A percentile compares a stretch with the other conserved stretches of the same genome.
These are phyloP conservation scores for Hyphopichia khmerensis DNA, from an alignment of 1,139 yeast genomes.

Conservation along the genomic window DNA sequence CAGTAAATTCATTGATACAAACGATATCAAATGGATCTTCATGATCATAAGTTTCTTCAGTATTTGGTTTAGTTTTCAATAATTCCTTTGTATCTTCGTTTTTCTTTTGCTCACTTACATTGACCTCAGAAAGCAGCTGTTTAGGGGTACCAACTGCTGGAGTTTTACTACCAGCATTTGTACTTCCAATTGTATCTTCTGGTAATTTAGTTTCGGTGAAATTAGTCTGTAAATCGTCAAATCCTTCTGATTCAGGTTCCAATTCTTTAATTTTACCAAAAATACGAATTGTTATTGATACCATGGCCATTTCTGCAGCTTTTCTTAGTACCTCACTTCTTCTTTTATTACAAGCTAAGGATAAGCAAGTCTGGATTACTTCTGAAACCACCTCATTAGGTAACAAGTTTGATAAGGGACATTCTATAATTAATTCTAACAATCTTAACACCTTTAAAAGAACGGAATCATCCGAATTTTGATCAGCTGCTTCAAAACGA, in stretches of 20 bases:
- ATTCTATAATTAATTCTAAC: conserved; percentile 65
- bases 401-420: conserved; percentile 62
- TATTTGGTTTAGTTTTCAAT: background rate
- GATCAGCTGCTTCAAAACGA: conserved; percentile 94
- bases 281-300: conserved; percentile 64
- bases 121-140: conserved; percentile 1
- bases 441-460: conserved; percentile 77
- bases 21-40: conserved; percentile 63
- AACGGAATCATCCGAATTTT: conserved; percentile 89
- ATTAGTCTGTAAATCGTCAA: conserved; percentile 33
- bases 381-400: conserved; percentile 86
- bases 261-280: conserved; percentile 60
- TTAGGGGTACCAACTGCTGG: conserved; percentile 2
- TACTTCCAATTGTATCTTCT: conserved; percentile 43
- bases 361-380: conserved; percentile 86
- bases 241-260: conserved; percentile 45
- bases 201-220: conserved; percentile 36
- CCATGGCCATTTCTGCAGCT: conserved; percentile 86
- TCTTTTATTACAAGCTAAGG: conserved; percentile 89
- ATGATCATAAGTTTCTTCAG: background rate
- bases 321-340: conserved; percentile 86
- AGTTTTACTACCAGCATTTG: conserved; percentile 13
- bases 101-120: background rate
- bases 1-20: conserved; percentile 67
- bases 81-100: background rate